Percentiles rank a stretch among this genome's conserved stretches.
Conservation (phyloP, 192 early-diverging fungal genomes). For the Coemansia reversa region DNA sequence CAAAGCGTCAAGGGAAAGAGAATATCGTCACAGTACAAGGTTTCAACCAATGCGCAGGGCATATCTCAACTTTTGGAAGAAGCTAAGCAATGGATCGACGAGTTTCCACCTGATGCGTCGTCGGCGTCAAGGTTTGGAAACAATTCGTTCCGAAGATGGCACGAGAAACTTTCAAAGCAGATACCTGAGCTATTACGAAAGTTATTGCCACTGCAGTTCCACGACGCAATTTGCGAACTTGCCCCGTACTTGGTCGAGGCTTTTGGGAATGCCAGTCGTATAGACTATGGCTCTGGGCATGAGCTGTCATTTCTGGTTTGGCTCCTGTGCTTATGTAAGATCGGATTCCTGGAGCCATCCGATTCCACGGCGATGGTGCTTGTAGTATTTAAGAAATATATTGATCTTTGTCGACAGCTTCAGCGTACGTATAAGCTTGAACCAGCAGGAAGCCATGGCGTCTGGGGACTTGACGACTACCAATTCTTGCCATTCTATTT, state of each 20-base stretch:
- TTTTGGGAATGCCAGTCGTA: conserved; percentile 87
- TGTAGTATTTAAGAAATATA: conserved; percentile 73
- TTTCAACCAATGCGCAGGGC: conserved; percentile 59
- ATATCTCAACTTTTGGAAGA: conserved; percentile 63
- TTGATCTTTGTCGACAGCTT: conserved; percentile 74
- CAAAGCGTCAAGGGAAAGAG: conserved; percentile 64
- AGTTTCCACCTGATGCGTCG: conserved; percentile 71
- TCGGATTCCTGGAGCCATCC: conserved; percentile 59
- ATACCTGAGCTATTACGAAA: conserved; percentile 23
- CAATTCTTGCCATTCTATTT: conserved; percentile 94
- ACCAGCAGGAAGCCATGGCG: conserved; percentile 96
- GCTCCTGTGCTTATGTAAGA: conserved; percentile 73
- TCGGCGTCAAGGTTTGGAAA: conserved; percentile 87
- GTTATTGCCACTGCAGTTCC: conserved; percentile 22
- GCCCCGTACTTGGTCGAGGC: conserved; percentile 64
- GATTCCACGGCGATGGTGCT: conserved; percentile 77
- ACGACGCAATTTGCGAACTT: conserved; percentile 68
- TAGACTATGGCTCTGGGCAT: conserved; percentile 98
- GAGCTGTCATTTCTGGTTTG: conserved; percentile 87
- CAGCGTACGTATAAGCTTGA: conserved; percentile 86
- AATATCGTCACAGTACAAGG: conserved; percentile 56
- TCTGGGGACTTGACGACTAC: conserved; percentile 97
- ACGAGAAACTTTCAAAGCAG: conserved; percentile 53
- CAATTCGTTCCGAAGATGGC: conserved; percentile 82
- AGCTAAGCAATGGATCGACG: conserved; percentile 67